Base-by-base conservation (phyloP, 2,329 filamentous ascomycete genomes). In the Xylariaceae sp. region DNA sequence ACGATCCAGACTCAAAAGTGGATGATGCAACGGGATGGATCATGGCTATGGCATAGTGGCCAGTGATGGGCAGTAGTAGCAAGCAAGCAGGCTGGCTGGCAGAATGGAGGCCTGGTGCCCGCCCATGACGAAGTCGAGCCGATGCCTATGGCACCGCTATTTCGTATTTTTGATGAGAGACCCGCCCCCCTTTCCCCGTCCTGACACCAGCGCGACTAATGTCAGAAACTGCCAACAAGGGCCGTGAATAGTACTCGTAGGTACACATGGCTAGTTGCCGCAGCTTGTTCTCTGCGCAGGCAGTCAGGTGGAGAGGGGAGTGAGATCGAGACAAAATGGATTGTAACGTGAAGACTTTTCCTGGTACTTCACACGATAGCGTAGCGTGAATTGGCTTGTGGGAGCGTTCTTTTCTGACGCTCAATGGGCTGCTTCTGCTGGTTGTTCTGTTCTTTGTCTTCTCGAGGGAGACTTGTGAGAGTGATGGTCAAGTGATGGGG, bases 141-240 rank as follows among this genome's bases (percentile, higher is more conserved):
- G 58, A 48, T 23, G 53, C 30, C 37, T 57, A 44, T 17, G 34
- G 51, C 55, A 51, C 51, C 45, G 47, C 48, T 51, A 59, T 55
- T 60, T 60, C 56, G 51, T 51, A 59, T 53, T 60, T 41, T 60
- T 49, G 47, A 56, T 57, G 60, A 35, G 35, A 17, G 51, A 35
- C 30, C 49, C 49, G 49, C 49, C 49, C 53, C 57, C 60, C 41
- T 39, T 57, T 62, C 55, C 51, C 39, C 52, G 23, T 53, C 45
- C 48, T 39, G n/a, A 5, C 15, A 9, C 48, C 54, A 41, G 44
- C 50, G 18, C 57, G 18, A 60, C 53, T 54, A 54, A 56, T 49
- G 45, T 56, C 44, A 51, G 56, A 54, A 53, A 23, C 35, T 23
- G 59, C 51, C 58, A 53, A 41, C 53, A 48, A 48, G 54, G 17